Conservation (phyloP, 2,329 filamentous ascomycete genomes). For the Xylaria sp. region DNA sequence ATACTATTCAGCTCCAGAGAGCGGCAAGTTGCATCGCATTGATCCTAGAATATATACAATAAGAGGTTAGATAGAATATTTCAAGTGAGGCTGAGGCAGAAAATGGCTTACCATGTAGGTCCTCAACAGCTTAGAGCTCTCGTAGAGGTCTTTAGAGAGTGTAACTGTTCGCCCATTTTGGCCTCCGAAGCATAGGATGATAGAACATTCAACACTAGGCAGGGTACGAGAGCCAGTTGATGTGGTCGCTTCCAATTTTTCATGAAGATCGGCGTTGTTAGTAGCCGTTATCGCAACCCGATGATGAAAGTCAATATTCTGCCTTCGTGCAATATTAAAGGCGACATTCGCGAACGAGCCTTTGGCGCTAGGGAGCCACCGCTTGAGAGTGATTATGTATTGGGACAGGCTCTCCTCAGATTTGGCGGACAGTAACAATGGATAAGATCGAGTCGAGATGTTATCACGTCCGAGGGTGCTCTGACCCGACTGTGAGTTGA, state of each 20-base stretch:
- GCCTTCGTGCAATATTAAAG: slow-evolving; percentile 11
- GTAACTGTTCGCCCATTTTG: slow-evolving; percentile 48
- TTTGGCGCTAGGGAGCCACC: background rate
- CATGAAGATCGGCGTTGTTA: background rate
- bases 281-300: background rate
- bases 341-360: slow-evolving; percentile 1
- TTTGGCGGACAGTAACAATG: slow-evolving; percentile 2
- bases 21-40: slow-evolving; percentile 1
- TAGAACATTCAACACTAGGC: background rate
- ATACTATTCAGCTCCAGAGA: background rate
- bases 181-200: slow-evolving; percentile 54
- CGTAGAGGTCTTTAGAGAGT: slow-evolving; percentile 45
- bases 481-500: slow-evolving; percentile 3
- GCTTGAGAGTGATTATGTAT: background rate
- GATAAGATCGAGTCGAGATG: background rate
- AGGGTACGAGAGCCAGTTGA: background rate
- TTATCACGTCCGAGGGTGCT: background rate
- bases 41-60: background rate
- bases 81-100: background rate
- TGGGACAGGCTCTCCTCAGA: background rate
- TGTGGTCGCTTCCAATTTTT: background rate
- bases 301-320: slow-evolving; percentile 4
- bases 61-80: background rate
- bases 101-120: slow-evolving; percentile 8
- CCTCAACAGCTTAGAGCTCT: slow-evolving; percentile 1